Conservation (phyloP, 1,139 yeast species). For the Pneumocystis wakefieldiae region DNA sequence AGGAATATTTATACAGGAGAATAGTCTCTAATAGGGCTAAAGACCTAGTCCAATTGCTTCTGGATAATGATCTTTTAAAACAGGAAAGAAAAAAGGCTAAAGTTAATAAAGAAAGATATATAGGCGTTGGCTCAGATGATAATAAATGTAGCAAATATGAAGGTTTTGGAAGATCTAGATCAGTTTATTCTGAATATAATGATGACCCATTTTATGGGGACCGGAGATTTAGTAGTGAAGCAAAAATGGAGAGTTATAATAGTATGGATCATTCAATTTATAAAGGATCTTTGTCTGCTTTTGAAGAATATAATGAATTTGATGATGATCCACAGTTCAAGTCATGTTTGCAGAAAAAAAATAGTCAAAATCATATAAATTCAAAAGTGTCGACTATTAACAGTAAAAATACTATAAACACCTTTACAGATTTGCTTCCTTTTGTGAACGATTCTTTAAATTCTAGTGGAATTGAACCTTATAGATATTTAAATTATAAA, state of each 20-base stretch:
- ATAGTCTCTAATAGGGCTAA: slow-evolving; percentile 75
- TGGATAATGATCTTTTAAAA: slow-evolving; percentile 64
- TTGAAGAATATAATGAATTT: slow-evolving; percentile 51
- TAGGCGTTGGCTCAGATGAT: slow-evolving; percentile 30
- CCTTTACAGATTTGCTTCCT: slow-evolving; percentile 40
- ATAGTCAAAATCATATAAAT: slow-evolving; percentile 1
- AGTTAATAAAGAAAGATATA: slow-evolving; percentile 65
- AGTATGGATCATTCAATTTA: background rate
- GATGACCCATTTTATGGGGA: slow-evolving; percentile 2
- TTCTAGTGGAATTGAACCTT: slow-evolving; percentile 10
- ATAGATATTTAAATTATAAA: slow-evolving; percentile 14
- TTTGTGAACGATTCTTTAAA: slow-evolving; percentile 27
- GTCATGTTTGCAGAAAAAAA: slow-evolving; percentile 13
- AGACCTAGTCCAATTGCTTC: slow-evolving; percentile 51
- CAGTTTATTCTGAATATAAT: background rate
- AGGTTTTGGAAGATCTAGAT: slow-evolving; percentile 22
- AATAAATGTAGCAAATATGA: slow-evolving; percentile 24
- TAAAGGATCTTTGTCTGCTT: slow-evolving; percentile 26
- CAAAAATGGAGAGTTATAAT: background rate
- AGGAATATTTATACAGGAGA: background rate
- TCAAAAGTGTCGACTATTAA: slow-evolving; percentile 18
- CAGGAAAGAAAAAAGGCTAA: slow-evolving; percentile 80
- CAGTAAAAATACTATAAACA: slow-evolving; percentile 18
- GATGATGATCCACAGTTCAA: slow-evolving; percentile 26
- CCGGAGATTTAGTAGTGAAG: background rate